Evolutionary conservation across 2,329 filamentous ascomycete species (phyloP).

Genomic region (Curvularia eragrostidis): DNA sequence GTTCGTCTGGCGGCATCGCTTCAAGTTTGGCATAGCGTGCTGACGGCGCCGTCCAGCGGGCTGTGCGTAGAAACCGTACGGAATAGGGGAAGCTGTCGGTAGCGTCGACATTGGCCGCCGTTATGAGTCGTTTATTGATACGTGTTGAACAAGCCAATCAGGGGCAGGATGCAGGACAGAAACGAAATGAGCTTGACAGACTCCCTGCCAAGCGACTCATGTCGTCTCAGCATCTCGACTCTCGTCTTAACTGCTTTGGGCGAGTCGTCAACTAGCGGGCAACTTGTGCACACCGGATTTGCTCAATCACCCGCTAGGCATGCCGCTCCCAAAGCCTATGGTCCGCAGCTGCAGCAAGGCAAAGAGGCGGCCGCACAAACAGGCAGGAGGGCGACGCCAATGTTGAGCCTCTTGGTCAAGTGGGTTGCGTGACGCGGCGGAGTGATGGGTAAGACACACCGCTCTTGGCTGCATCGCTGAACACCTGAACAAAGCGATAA

Average conservation of each 20-base stretch:
- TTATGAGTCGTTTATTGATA: constrained; percentile 44
- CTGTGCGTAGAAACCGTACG: constrained; percentile 35
- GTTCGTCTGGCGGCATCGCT: constrained; percentile 27
- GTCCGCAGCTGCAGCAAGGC: constrained; percentile 15
- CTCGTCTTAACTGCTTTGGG: constrained; percentile 26
- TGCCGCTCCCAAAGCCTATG: constrained; percentile 9
- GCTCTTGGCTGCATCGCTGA: constrained; percentile 6
- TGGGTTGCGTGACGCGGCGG: constrained; percentile 1
- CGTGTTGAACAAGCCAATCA: constrained; percentile 32
- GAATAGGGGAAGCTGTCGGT: constrained; percentile 41
- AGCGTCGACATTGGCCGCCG: constrained; percentile 33
- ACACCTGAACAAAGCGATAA: constrained; percentile 15
- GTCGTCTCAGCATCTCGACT: constrained; percentile 39
- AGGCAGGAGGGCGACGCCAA: constrained; percentile 1
- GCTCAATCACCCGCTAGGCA: constrained; percentile 20
- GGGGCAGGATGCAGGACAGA: constrained; percentile 25
- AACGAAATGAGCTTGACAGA: constrained; percentile 45
- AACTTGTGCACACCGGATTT: constrained; percentile 20
- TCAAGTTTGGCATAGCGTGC: constrained; percentile 34
- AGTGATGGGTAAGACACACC: not conserved
- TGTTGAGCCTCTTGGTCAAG: not conserved
- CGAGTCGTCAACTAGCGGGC: constrained; percentile 22
- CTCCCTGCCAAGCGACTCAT: constrained; percentile 41
- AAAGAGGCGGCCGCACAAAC: constrained; percentile 12
- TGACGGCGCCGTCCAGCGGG: constrained; percentile 36